phyloP scores from a whole-genome alignment of 257 asterid genomes.

The Solanum rostratum region DNA sequence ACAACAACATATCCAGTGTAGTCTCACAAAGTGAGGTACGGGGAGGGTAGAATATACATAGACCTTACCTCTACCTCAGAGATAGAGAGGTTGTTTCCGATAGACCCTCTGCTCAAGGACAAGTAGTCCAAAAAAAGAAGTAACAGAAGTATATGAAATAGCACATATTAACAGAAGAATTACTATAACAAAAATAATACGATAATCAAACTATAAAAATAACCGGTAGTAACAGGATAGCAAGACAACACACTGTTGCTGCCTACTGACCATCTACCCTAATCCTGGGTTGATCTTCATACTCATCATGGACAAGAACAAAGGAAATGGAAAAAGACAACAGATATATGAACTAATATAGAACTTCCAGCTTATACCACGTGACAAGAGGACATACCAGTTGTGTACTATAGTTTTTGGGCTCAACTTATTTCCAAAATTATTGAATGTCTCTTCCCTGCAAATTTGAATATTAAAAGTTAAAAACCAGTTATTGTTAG shows the following conservation, averaged over 20 bases:
- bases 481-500: neutral
- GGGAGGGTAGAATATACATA: neutral
- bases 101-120: neutral
- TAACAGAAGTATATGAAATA: neutral
- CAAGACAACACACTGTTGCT: neutral
- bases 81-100: neutral
- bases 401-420: slow-evolving; percentile 77
- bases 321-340: neutral
- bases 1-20: neutral
- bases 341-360: neutral
- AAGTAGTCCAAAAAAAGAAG: neutral
- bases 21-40: neutral
- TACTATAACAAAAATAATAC: neutral
- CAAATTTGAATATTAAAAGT: neutral
- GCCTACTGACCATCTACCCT: neutral
- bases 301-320: neutral
- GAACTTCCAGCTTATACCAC: neutral
- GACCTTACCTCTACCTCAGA: neutral
- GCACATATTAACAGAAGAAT: neutral
- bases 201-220: neutral
- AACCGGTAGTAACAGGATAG: neutral
- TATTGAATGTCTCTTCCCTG: slow-evolving; percentile 97
- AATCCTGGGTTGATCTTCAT: neutral
- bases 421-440: slow-evolving; percentile 78
- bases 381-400: slow-evolving; percentile 36